Evolutionary conservation across 805 yeast genomes (phyloP).

Genomic region (Myxozyma kluyveri): DNA sequence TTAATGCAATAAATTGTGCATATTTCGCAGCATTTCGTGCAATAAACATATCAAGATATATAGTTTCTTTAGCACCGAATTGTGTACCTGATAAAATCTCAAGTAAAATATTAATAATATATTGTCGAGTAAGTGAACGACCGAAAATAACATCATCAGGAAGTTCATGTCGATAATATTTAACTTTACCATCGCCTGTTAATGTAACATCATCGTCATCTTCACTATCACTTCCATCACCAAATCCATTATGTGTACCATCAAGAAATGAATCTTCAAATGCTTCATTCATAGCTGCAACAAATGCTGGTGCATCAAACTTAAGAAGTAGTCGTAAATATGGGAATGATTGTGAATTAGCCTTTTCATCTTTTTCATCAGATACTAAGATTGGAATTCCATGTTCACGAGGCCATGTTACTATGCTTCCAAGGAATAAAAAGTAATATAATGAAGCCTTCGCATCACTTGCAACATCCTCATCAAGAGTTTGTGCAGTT

Average conservation of each 20-base stretch:
- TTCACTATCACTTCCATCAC: conserved; percentile 23
- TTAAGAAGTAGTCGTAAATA: conserved; percentile 59
- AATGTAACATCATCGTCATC: conserved; percentile 62
- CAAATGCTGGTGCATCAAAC: conserved; percentile 55
- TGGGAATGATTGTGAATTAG: conserved; percentile 60
- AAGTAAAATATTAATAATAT: conserved; percentile 67
- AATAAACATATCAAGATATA: conserved; percentile 61
- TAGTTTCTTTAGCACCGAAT: conserved; percentile 25
- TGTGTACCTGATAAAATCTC: conserved; percentile 49
- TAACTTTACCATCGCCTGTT: conserved; percentile 36
- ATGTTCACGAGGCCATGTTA: conserved; percentile 47
- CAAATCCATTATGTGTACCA: conserved; percentile 47
- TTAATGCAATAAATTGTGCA: conserved; percentile 71
- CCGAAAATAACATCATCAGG: conserved; percentile 32
- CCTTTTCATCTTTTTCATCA: conserved; percentile 21
- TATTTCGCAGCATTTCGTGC: conserved; percentile 83
- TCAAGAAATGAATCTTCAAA: conserved; percentile 78
- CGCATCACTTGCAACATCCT: conserved; percentile 41
- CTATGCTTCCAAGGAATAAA: conserved; percentile 52
- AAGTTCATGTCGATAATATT: conserved; percentile 10
- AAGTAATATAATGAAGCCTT: conserved; percentile 54
- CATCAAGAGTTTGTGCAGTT: conserved; percentile 51
- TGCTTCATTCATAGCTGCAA: conserved; percentile 71
- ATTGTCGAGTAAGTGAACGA: conserved; percentile 62
- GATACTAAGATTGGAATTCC: conserved; percentile 39